Base-by-base conservation (phyloP, 805 yeast species). In the Teunomyces lycoperdinae region DNA sequence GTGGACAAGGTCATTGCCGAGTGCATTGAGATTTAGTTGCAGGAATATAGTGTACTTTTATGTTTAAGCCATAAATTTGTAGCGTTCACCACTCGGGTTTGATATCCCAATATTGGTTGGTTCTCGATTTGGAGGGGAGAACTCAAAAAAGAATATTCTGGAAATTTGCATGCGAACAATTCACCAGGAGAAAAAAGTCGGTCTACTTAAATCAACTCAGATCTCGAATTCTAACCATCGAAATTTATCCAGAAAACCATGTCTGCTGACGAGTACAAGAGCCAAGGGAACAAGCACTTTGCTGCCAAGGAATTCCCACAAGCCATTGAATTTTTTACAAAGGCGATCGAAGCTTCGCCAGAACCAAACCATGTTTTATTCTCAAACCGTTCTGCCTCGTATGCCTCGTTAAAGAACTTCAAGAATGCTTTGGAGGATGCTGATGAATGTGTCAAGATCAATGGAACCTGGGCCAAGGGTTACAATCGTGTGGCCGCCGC, bases 401-500 rank as follows among this genome's bases (percentile, higher is more conserved):
- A 85, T 61, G 86, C 97, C 4, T 88, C 97, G 5, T 69, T 83
- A 71, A 82, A 83, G 61, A 72, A 90, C 58, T 94, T 84, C 61
- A 66, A 66, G 17, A 72, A 83, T 50, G 99, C 98, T 3, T 74
- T 89, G 50, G 73, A 76, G 41, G 99, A 94, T 67, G 99, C 98
- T 13, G 70, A 87, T 50, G 81, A 86, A 61, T 87, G 96, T 70
- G 83, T 87, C 46, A 78, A 80, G 59, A 83, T 90, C 69, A 89
- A 87, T 54, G 84, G 90, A 11, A 55, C 85, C 2, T 94, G 98
- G 98, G 90, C 97, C 17, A 94, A 94, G 70, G 99, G 98, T 42
- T 88, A 87, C 75, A 87, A 84, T 61, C 84, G 99, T 69, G 86
- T 87, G 32, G 99, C 89, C 50, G 91, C 97, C 54, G 99, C 99